These are phyloP conservation scores for Diaporthe sp. DNA, from an alignment of 2,329 filamentous ascomycete species.

Conservation along the genomic window DNA sequence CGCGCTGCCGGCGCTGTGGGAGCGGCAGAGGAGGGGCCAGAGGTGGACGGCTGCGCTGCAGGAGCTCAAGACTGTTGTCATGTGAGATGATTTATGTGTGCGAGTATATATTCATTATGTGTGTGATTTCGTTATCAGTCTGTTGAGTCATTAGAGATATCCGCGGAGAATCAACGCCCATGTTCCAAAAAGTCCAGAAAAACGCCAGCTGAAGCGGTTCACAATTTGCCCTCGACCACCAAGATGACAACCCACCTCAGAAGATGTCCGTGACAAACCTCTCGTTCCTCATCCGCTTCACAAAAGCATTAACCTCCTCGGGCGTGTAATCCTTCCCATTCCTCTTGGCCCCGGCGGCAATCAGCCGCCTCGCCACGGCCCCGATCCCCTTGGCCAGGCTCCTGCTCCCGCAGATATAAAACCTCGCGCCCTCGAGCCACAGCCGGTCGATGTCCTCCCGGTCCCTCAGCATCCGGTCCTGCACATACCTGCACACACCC, in stretches of 20 bases:
- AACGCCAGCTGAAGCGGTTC: background rate
- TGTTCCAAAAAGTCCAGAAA: background rate
- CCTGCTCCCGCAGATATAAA: slow-evolving; percentile 73
- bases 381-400: slow-evolving; percentile 58
- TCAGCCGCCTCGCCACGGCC: slow-evolving; percentile 51
- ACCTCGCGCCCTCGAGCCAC: slow-evolving; percentile 58
- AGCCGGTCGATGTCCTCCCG: slow-evolving; percentile 48
- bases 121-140: background rate
- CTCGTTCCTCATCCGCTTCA: slow-evolving; percentile 65
- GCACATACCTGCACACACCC: slow-evolving; percentile 52
- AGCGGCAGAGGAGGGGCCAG: slow-evolving; percentile 25
- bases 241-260: background rate
- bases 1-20: slow-evolving; percentile 34
- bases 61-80: slow-evolving; percentile 36
- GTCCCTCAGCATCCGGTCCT: slow-evolving; percentile 64
- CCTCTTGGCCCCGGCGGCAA: slow-evolving; percentile 50
- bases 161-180: background rate
- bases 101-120: background rate
- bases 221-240: too few relatives aligned
- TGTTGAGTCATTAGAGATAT: slow-evolving; percentile 11
- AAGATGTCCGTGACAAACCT: slow-evolving; percentile 74
- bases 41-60: slow-evolving; percentile 35
- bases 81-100: background rate
- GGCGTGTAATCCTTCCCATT: slow-evolving; percentile 45
- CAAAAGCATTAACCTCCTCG: slow-evolving; percentile 57